Base-by-base conservation (phyloP, 1,284 basidiomycete genomes). In the Tetrapyrgos nigripes region DNA sequence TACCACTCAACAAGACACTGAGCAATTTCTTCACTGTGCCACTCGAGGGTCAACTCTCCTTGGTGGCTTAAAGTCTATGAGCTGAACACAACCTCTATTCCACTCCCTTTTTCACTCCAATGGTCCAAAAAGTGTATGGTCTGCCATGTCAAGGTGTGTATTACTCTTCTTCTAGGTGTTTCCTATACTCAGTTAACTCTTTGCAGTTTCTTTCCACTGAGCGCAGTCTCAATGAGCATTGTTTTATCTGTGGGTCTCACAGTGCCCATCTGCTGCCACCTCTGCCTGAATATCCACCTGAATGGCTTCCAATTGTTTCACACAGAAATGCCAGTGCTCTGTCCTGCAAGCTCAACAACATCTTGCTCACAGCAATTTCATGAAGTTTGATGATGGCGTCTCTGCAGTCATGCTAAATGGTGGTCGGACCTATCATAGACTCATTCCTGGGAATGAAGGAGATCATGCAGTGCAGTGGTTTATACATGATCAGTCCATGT, bases 391-490 rank as follows among this genome's bases (percentile, higher is more conserved):
- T 3, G 1, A 14, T 17, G 55, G 48, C 6, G 14, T 57, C 13
- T 43, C 55, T 17, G 45, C 55, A n/a, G 47, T 57, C 2, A 57
- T 47, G 8, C 26, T 57, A 14, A 21, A 10, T 27, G 55, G 55
- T 4, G 50, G 55, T 2, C 26, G 50, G 3, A 57, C 55, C 1
- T 57, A 57, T 21, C 50, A 57, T 29, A 27, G 56, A 21, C 23
- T 57, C 4, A 43, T 57, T 4, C 50, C 56, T 13, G 50, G 48
- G 1, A 33, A 53, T n/a, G 31, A 57, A 14, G 56, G 56, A 9
- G 29, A 52, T 4, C 56, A 57, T 57, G 56, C 56, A 2, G 51
- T 57, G 11, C 56, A 49, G 6, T 57, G 56, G 50, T 57, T 58
- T 27, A 58, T 58, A 17, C 56, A 58, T n/a, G 56, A 58, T 26